Conservation (phyloP, 1,284 basidiomycete genomes). For the Fomes fomentarius region DNA sequence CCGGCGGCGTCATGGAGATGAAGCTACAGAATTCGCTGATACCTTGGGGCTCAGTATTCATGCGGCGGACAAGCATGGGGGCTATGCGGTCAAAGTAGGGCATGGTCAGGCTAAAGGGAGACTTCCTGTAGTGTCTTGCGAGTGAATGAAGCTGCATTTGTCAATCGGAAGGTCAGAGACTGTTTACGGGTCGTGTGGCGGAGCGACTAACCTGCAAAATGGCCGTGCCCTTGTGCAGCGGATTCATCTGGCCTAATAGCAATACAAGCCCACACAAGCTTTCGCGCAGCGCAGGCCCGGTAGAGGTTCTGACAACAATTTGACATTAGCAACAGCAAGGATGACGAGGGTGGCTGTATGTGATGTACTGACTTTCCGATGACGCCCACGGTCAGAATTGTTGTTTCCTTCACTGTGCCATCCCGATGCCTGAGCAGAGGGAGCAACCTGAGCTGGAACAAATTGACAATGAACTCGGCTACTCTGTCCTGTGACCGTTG, state of each 20-base stretch:
- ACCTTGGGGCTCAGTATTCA: constrained; percentile 60
- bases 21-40: constrained; percentile 68
- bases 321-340: too few species aligned
- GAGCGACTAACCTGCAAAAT: constrained; percentile 61
- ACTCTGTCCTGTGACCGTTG: constrained; percentile 31
- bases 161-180: not conserved
- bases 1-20: constrained; percentile 53
- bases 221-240: constrained; percentile 70
- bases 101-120: constrained; percentile 69
- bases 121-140: constrained; percentile 62
- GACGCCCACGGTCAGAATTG: constrained; percentile 59
- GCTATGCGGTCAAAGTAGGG: constrained; percentile 76
- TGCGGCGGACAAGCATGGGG: constrained; percentile 63
- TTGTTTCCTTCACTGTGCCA: constrained; percentile 57
- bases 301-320: constrained; percentile 48
- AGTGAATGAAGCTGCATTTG: constrained; percentile 58
- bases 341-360: not conserved
- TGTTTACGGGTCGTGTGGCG: not conserved
- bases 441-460: constrained; percentile 45
- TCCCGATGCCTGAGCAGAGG: constrained; percentile 37
- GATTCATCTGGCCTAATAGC: constrained; percentile 69
- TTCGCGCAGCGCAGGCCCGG: constrained; percentile 57
- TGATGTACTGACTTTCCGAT: constrained; percentile 60
- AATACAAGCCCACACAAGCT: constrained; percentile 69
- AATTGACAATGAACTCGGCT: constrained; percentile 45